Evolutionary conservation across 352 stramenopile genomes (phyloP).

Genomic region (Globisporangium viniferum): DNA sequence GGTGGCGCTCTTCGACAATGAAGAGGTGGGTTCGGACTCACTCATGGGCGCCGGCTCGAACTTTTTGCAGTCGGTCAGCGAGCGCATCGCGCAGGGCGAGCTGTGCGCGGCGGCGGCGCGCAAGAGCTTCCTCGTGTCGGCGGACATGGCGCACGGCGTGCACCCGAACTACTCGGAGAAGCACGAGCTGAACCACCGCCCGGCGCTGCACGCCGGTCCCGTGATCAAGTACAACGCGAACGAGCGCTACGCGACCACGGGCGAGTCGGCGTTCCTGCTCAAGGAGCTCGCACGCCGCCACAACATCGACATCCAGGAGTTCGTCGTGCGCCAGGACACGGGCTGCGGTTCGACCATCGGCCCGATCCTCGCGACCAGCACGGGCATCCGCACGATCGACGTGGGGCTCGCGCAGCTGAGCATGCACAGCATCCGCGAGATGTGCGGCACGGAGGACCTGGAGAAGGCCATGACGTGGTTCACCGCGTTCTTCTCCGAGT

Average conservation of each 20-base stretch:
- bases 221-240: constrained; percentile 99
- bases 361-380: constrained; percentile 93
- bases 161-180: constrained; percentile 97
- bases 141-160: constrained; percentile 97
- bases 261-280: constrained; percentile 90
- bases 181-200: constrained; percentile 93
- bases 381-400: constrained; percentile 96
- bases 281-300: constrained; percentile 88
- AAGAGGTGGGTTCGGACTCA: constrained; percentile 95
- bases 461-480: constrained; percentile 88
- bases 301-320: constrained; percentile 92
- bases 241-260: constrained; percentile 96
- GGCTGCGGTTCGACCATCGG: constrained; percentile 97
- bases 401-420: constrained; percentile 95
- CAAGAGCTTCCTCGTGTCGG: constrained; percentile 88
- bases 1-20: constrained; percentile 98
- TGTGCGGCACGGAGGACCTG: constrained; percentile 91
- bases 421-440: constrained; percentile 98
- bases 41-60: constrained; percentile 82
- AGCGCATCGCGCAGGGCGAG: constrained; percentile 58
- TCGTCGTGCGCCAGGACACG: constrained; percentile 96
- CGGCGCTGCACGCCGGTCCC: constrained; percentile 89
- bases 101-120: constrained; percentile 46
- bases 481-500: constrained; percentile 91
- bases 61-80: constrained; percentile 66